phyloP scores from a whole-genome alignment of 2,329 filamentous ascomycete genomes.

The Fusarium decemcellulare region DNA sequence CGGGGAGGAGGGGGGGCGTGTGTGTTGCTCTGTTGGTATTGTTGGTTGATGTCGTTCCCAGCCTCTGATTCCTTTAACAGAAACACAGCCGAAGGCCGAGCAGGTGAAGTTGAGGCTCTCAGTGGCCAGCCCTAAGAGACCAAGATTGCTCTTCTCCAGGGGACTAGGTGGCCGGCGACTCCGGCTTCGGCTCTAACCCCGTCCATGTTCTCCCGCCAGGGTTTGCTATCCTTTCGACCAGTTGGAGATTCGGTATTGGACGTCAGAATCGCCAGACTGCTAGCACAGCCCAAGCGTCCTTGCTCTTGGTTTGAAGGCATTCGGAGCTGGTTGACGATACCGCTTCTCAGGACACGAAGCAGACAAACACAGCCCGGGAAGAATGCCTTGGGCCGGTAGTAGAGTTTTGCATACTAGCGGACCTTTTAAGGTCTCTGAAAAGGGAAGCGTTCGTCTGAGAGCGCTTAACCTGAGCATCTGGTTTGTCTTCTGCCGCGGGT shows the following conservation, averaged over 20 bases:
- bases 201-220: neutral
- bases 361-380: conserved; percentile 16
- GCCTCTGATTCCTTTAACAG: conserved; percentile 3
- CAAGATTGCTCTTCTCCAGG: neutral
- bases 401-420: neutral
- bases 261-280: neutral
- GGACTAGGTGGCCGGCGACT: too few relatives aligned
- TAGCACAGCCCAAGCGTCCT: conserved; percentile 4
- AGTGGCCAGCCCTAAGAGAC: conserved; percentile 3
- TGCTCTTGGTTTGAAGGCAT: too few relatives aligned
- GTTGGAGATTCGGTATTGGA: conserved; percentile 6
- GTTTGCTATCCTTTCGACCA: conserved; percentile 13
- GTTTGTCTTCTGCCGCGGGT: conserved; percentile 43
- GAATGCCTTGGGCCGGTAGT: conserved; percentile 24
- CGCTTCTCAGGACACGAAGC: neutral
- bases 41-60: neutral
- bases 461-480: conserved; percentile 42
- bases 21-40: conserved; percentile 13
- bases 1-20: conserved; percentile 16
- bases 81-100: conserved; percentile 17
- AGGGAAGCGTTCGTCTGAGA: conserved; percentile 17
- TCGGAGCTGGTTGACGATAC: too few relatives aligned
- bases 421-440: neutral
- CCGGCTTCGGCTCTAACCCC: neutral
- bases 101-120: neutral